Conservation (phyloP, 441 rosid genomes). For the Gossypium davidsonii region DNA sequence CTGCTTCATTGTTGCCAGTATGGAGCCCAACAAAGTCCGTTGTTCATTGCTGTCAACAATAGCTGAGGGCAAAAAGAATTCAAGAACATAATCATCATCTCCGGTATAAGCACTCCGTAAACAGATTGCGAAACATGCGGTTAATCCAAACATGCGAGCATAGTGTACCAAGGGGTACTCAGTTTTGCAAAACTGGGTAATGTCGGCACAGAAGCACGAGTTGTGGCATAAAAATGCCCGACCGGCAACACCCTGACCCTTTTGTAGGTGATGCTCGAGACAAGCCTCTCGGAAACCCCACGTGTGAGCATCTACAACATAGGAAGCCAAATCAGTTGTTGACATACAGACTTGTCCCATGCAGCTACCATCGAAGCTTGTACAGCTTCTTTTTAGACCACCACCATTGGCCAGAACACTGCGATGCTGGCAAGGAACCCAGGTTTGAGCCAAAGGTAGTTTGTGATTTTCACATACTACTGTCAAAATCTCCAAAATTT, state of each 20-base stretch:
- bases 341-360: conserved; percentile 89
- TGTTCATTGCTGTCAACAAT: conserved; percentile 38
- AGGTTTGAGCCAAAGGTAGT: conserved; percentile 80
- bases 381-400: conserved; percentile 78
- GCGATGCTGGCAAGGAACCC: conserved; percentile 91
- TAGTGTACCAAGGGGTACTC: conserved; percentile 90
- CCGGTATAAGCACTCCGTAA: conserved; percentile 64
- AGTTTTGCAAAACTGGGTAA: conserved; percentile 74
- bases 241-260: conserved; percentile 91
- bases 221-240: conserved; percentile 67
- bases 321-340: conserved; percentile 71
- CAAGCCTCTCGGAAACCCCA: conserved; percentile 94
- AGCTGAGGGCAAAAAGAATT: conserved; percentile 67
- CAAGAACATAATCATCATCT: conserved; percentile 77
- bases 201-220: conserved; percentile 62
- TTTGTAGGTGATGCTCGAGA: conserved; percentile 86
- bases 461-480: conserved; percentile 74
- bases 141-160: conserved; percentile 78
- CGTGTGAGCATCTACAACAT: conserved; percentile 72
- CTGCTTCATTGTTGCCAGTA: conserved; percentile 66
- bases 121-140: conserved; percentile 72
- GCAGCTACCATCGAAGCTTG: conserved; percentile 83
- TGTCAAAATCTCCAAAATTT: conserved; percentile 80
- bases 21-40: conserved; percentile 48
- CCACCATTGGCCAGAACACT: conserved; percentile 80